A percentile compares a stretch with the other conserved stretches of the same genome.
Conservation (phyloP, 2,329 filamentous ascomycete species). For the Clarireedia paspali region DNA sequence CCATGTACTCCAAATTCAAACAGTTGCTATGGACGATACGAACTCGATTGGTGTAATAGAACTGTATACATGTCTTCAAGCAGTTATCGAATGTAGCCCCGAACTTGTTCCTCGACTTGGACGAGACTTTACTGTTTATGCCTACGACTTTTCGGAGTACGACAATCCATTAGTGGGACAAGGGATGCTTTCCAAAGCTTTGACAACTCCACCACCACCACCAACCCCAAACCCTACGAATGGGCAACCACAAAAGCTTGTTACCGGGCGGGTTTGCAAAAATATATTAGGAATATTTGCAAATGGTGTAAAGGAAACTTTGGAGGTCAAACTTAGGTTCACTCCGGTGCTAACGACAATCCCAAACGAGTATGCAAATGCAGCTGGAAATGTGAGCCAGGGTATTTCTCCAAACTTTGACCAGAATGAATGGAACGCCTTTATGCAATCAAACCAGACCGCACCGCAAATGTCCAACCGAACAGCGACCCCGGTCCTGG, state of each 20-base stretch:
- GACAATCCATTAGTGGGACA: slow-evolving; percentile 91
- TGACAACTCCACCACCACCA: slow-evolving; percentile 50
- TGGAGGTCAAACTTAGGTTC: slow-evolving; percentile 88
- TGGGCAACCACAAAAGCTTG: slow-evolving; percentile 57
- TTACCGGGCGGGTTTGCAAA: slow-evolving; percentile 85
- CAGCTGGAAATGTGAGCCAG: slow-evolving; percentile 52
- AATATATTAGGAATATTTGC: slow-evolving; percentile 80
- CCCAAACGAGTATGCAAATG: slow-evolving; percentile 52
- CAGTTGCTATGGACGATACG: slow-evolving; percentile 70
- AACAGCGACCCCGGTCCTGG: slow-evolving; percentile 10
- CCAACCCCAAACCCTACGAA: slow-evolving; percentile 44
- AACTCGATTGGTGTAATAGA: slow-evolving; percentile 82
- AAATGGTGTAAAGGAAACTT: slow-evolving; percentile 74
- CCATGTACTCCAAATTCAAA: slow-evolving; percentile 70
- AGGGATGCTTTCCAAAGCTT: slow-evolving; percentile 82
- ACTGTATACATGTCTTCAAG: slow-evolving; percentile 77
- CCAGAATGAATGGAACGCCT: slow-evolving; percentile 68
- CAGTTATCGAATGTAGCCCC: slow-evolving; percentile 71
- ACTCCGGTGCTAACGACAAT: slow-evolving; percentile 58
- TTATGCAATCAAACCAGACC: slow-evolving; percentile 62
- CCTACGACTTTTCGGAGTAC: slow-evolving; percentile 91
- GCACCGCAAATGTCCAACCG: slow-evolving; percentile 32
- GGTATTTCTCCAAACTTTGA: slow-evolving; percentile 55
- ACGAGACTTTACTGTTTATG: slow-evolving; percentile 89
- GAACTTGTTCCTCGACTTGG: slow-evolving; percentile 70